Evolutionary conservation across 2,329 filamentous ascomycete species (phyloP).

Genomic region (Penicillium sp.): DNA sequence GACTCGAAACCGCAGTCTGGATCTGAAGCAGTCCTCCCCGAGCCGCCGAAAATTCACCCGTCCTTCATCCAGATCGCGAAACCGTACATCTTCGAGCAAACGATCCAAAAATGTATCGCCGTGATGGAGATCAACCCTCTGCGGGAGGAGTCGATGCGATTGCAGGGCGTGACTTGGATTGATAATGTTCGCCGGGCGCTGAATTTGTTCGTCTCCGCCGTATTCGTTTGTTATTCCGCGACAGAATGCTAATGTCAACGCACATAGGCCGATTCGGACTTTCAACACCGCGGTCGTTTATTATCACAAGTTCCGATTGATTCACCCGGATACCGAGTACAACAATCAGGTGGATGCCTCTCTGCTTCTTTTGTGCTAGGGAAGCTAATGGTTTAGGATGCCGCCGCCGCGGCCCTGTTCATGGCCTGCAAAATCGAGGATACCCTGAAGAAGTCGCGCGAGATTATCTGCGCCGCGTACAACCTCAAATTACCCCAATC

Average conservation of each 20-base stretch:
- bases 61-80: slow-evolving; percentile 68
- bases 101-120: slow-evolving; percentile 73
- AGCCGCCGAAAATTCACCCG: slow-evolving; percentile 59
- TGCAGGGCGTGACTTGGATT: slow-evolving; percentile 88
- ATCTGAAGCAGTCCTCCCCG: slow-evolving; percentile 23
- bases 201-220: slow-evolving; percentile 66
- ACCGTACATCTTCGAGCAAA: slow-evolving; percentile 83
- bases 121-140: slow-evolving; percentile 73
- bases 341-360: slow-evolving; percentile 62
- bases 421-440: slow-evolving; percentile 98
- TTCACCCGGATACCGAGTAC: slow-evolving; percentile 84
- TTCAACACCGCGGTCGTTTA: slow-evolving; percentile 91
- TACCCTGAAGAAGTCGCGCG: slow-evolving; percentile 93
- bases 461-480: slow-evolving; percentile 88
- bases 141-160: slow-evolving; percentile 77
- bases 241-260: slow-evolving; percentile 10
- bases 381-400: slow-evolving; percentile 62
- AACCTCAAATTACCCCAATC: slow-evolving; percentile 76
- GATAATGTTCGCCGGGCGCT: slow-evolving; percentile 80
- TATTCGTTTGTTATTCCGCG: background rate
- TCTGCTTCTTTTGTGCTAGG: background rate
- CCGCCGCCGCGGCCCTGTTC: slow-evolving; percentile 84
- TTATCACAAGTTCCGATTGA: slow-evolving; percentile 90
- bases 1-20: slow-evolving; percentile 19
- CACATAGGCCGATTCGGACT: slow-evolving; percentile 77